Base-by-base conservation (phyloP, 139 green algal genomes). In the Micromonas commoda region DNA sequence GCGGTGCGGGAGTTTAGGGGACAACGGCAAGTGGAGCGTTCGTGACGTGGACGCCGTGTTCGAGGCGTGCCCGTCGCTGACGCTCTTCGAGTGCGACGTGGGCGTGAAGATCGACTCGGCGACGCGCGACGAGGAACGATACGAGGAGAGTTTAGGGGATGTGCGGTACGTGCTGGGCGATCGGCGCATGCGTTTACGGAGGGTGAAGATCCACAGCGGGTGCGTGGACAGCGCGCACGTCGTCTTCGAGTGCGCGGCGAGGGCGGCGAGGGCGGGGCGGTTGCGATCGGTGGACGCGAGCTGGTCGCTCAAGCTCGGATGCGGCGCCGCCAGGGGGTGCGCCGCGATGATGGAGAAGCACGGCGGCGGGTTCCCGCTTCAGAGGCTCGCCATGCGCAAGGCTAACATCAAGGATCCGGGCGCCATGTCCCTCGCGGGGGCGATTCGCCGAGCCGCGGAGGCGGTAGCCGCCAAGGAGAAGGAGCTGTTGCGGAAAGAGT, bases 131-230 rank as follows among this genome's bases (percentile, higher is more conserved):
- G 19, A 35, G 9, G 61, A 68, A 35, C n/a, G 31, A 24, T 73
- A 54, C 66, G 66, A 73, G 34, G 66, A 73, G 1, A 73, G 29
- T 24, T 33, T 73, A 4, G 1, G 32, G 29, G 32, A 73, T 1
- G n/a, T 73, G 13, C 33, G n/a, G 31, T 1, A 16, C 20, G 31
- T 20, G 32, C 2, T 73, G 66, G 66, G n/a, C 28, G 53, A 54
- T 53, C n/a, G n/a, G 37, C n/a, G 61, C 37, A 23, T 75, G 68
- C 6, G 20, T 9, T 23, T 60, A 35, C 19, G 37, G 13, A 20
- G 68, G 2, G 24, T 75, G 37, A 75, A 75, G 9, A 21, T 75
- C 16, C 68, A 75, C 37, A 33, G 35, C 68, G 68, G 37, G 20
- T 61, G 26, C 37, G 29, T 13, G 24, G 3, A 33, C 21, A 5